phyloP scores from a whole-genome alignment of 1,284 basidiomycete species.

The Kalmanozyma brasiliensis region DNA sequence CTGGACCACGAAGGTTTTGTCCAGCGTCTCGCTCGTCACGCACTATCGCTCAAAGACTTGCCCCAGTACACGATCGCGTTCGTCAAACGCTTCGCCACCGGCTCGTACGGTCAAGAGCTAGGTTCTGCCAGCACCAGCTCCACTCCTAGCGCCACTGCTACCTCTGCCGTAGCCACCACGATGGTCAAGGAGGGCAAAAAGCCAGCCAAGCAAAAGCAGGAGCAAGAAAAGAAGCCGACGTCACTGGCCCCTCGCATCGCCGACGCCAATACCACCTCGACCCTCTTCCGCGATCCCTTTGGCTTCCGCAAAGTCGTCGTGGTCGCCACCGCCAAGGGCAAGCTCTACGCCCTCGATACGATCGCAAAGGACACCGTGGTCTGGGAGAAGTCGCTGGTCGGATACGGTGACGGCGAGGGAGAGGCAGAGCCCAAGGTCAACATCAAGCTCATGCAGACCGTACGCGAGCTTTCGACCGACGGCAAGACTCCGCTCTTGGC shows the following conservation, averaged over 20 bases:
- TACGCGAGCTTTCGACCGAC: conserved; percentile 54
- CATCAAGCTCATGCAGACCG: conserved; percentile 56
- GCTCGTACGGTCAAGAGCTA: conserved; percentile 73
- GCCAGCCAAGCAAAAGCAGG: conserved; percentile 23
- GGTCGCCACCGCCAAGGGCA: conserved; percentile 77
- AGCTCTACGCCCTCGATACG: conserved; percentile 83
- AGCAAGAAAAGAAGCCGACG: conserved; percentile 35
- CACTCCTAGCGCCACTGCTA: conserved; percentile 6
- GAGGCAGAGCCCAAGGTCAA: conserved; percentile 48
- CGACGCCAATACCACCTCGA: conserved; percentile 37
- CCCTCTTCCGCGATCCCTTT: conserved; percentile 75
- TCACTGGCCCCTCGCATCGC: conserved; percentile 51
- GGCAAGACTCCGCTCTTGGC: conserved; percentile 51
- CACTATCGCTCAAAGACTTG: conserved; percentile 73
- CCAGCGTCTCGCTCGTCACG: conserved; percentile 62
- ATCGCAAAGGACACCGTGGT: conserved; percentile 71
- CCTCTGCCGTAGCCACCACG: conserved; percentile 26
- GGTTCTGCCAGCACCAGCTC: conserved; percentile 62
- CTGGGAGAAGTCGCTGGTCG: conserved; percentile 65
- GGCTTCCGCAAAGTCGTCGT: conserved; percentile 88
- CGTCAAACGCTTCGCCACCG: conserved; percentile 77
- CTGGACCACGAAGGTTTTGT: conserved; percentile 73
- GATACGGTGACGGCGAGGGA: conserved; percentile 63
- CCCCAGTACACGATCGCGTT: conserved; percentile 79
- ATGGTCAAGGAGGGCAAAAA: conserved; percentile 47